These are phyloP conservation scores for Neoascochyta sp. DNA, from an alignment of 2,329 filamentous ascomycete species.

Conservation along the genomic window DNA sequence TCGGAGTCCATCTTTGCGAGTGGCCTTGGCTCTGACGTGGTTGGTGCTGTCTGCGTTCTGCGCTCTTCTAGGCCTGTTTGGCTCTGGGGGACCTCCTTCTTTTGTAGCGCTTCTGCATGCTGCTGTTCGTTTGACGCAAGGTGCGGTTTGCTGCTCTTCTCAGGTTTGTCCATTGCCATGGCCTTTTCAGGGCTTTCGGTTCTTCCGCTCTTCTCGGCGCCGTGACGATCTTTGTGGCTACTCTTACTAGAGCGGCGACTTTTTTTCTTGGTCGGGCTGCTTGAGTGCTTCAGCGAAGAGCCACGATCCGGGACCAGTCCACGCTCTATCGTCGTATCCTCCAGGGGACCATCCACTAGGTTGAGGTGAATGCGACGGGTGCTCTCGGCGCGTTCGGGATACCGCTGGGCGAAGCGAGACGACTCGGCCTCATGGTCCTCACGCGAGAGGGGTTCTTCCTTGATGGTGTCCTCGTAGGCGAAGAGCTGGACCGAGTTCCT, in stretches of 20 bases:
- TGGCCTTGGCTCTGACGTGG: constrained; percentile 1
- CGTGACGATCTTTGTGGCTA: constrained; percentile 26
- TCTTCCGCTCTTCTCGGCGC: no score
- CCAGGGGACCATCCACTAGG: constrained; percentile 18
- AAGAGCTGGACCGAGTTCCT: constrained; percentile 25
- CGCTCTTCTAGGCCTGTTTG: no score
- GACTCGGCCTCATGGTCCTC: constrained; percentile 22
- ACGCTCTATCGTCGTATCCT: constrained; percentile 26
- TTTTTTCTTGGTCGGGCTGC: constrained; percentile 33
- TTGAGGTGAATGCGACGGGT: constrained; percentile 24
- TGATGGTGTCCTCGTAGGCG: constrained; percentile 37
- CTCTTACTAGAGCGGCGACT: constrained; percentile 21
- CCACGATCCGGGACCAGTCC: constrained; percentile 32
- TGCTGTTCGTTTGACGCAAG: no score
- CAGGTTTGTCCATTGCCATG: no score
- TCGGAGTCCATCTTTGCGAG: constrained; percentile 18
- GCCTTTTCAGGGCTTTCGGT: no score
- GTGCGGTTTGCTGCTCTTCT: no score
- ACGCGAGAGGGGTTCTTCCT: constrained; percentile 29
- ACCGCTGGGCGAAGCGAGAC: constrained; percentile 25
- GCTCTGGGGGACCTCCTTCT: no score
- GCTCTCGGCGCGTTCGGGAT: constrained; percentile 31
- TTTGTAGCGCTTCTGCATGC: no score
- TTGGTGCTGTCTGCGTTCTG: background rate
- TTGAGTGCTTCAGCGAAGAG: constrained; percentile 34